Evolutionary conservation across 495 filamentous ascomycete genomes (phyloP), one percentile per base, ranked within the genome.

Genomic region (Trypethelium eluteriae): DNA sequence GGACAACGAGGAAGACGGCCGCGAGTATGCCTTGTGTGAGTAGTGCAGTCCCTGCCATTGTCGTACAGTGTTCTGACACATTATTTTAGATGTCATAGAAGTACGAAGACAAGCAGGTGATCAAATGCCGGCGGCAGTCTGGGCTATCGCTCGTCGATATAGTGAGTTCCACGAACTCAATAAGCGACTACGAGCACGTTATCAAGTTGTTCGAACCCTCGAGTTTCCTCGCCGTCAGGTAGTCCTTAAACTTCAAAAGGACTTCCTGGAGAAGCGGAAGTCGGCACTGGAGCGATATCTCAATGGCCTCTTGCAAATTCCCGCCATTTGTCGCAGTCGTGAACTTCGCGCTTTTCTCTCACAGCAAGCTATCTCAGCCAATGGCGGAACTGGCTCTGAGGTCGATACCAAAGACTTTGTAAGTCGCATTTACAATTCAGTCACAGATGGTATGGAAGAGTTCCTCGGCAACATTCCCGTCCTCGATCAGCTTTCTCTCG

Each of bases 361-460:
- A 0, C 92, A 97, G 71, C 89, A 87, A 70, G 86, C 89, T 50
- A 96, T 97, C 67, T 67, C 72, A 3, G 39, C 70, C 2, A 67
- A 71, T 32, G 70, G 72, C 34, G 82, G 81, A 46, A 76, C 77
- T 47, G 79, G 80, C 61, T 74, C 62, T 50, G 78, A 81, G 47
- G 82, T 82, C 62, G 87, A 91, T 71, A 86, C 87, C 57, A 90
- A 90, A 69, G 95, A 98, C 74, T 90, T 98, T 69, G 93, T 99
- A 56, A 90, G 91, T 0, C 85, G 95, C 16, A 87, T 99, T 56
- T 98, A 98, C 78, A 93, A 93, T 75, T 96, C 92, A 2, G 92
- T 99, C 57, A 86, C 93, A 2, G 93, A 98, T 74, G 95, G 94
- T 39, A 96, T 98, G 92, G 95, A 99, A 77, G 94, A 99, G 70